Base-by-base conservation (phyloP, 495 filamentous ascomycete species). In the Lophiostoma macrostomum region DNA sequence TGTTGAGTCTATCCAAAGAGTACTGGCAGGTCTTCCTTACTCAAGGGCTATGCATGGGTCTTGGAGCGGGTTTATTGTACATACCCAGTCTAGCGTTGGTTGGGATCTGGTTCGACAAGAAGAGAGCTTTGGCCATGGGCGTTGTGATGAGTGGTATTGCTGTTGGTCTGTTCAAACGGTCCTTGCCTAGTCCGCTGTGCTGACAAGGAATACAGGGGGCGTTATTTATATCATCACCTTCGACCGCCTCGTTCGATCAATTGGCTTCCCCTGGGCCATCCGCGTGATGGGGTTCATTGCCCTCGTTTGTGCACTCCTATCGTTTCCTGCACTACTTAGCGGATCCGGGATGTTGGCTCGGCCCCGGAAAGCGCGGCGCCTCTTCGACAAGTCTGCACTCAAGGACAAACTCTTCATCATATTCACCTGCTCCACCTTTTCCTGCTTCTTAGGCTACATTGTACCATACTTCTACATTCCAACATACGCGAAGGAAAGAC, bases 21-120 rank as follows among this genome's bases (percentile, higher is more conserved):
- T 64, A 64, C 25, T 64, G 60, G 60, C 60, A 64, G 22, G 55
- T 60, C 2, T 60, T 64, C 22, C 51, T 64, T 1, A 45, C 60
- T n/a, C 60, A 64, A 25, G 60, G 50, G 0, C 12, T 64, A 0
- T 64, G 60, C 23, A 60, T 60, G 50, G 60, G 60, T 4, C 28
- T 64, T 2, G 60, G 60, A 7, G 56, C 56, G 6, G 60, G 60
- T 5, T 36, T 64, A 30, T 28, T 64, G 10, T 59, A 56, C 24
- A 49, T 64, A 13, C 55, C 60, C 3, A 59, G 50, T 48, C 23
- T 64, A 22, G 56, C 60, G 5, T 38, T 64, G 14, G 47, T 64
- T 4, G 40, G 50, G 18, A 56, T 60, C 0, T 64, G 52, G 50
- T 64, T 64, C 24, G 14, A 42, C 11, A 48, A 29, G 28, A 56